Evolutionary conservation across 2,329 filamentous ascomycete species (phyloP), one percentile per base, ranked within the genome.

Genomic region (Ceratocystis eucalypticola): DNA sequence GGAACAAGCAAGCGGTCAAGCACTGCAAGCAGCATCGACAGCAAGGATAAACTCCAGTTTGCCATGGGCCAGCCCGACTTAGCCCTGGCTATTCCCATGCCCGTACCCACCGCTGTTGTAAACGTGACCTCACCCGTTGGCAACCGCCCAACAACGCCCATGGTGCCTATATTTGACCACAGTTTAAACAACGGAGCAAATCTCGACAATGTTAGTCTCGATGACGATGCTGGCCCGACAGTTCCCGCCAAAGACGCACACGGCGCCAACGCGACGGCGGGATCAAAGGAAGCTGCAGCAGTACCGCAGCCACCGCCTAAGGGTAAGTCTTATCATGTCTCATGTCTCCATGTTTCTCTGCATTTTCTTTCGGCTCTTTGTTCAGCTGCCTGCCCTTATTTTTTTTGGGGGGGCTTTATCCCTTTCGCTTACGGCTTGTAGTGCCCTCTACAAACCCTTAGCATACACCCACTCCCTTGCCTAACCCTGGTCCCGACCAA

Each of bases 191-290:
- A 75, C 70, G 75, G 75, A 12, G 79, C 78, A 12, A 76, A 78
- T 66, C 74, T 84, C 66, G 80, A 84, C 72, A 80, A 87, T 72
- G 84, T 91, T 69, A 88, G 84, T 71, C 79, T 93, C 67, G 83
- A 85, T 73, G 85, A 85, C 72, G 83, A 85, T 45, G 74, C 76
- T 68, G 65, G 61, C 12, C 64, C 67, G 28, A 45, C 62, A 12
- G 64, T 66, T 12, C 67, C 67, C 15, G 48, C 17, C 37, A 68
- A 68, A 28, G 66, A 68, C 12, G 8, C 28, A 12, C 46, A 37
- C 30, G 37, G 41, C 33, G 22, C 6, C 5, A 48, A 46, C 28
- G 25, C 45, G 20, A 30, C 37, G 8, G 8, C 28, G 22, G 37
- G 17, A 48, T 62, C 28, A 59, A 25, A 30, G 30, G 45, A 55